Conservation (phyloP, 345 rosid genomes). For the Hypericum androsaemum region DNA sequence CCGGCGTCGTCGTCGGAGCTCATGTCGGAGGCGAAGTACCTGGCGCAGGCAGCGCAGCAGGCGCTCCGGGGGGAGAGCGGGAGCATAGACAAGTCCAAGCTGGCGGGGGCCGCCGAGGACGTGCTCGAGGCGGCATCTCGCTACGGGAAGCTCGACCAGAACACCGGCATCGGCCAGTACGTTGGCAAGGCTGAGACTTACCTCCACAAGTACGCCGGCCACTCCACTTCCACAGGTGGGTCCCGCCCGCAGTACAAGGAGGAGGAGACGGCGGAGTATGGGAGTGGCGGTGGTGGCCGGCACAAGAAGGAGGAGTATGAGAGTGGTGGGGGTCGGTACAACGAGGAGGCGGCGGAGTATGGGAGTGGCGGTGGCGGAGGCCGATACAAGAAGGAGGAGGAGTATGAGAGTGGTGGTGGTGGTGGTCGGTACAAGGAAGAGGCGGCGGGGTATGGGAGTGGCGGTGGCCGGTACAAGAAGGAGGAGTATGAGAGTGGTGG, state of each 20-base stretch:
- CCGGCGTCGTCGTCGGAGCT: constrained; percentile 41
- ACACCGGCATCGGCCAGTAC: constrained; percentile 42
- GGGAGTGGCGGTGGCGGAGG: constrained; percentile 15
- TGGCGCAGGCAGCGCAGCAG: constrained; percentile 50
- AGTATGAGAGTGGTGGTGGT: no score
- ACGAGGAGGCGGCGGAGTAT: constrained; percentile 5
- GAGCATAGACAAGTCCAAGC: constrained; percentile 46
- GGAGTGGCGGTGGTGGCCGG: constrained; percentile 15
- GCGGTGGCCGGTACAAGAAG: constrained; percentile 2
- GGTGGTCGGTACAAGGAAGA: no score
- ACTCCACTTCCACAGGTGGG: constrained; percentile 22
- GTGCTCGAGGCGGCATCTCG: constrained; percentile 51
- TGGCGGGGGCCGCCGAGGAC: constrained; percentile 52
- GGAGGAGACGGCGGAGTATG: neutral
- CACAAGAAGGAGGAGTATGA: neutral
- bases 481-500: no score
- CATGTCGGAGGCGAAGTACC: constrained; percentile 49
- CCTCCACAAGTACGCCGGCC: constrained; percentile 45
- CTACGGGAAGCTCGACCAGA: constrained; percentile 58
- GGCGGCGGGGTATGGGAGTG: constrained; percentile 8
- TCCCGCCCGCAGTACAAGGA: constrained; percentile 11
- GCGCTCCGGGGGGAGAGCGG: constrained; percentile 28
- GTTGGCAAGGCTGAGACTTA: constrained; percentile 62
- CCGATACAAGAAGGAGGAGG: no score
- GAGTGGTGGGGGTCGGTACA: no score